Conservation (phyloP, 2,329 filamentous ascomycete species). For the Coniella lustricola region DNA sequence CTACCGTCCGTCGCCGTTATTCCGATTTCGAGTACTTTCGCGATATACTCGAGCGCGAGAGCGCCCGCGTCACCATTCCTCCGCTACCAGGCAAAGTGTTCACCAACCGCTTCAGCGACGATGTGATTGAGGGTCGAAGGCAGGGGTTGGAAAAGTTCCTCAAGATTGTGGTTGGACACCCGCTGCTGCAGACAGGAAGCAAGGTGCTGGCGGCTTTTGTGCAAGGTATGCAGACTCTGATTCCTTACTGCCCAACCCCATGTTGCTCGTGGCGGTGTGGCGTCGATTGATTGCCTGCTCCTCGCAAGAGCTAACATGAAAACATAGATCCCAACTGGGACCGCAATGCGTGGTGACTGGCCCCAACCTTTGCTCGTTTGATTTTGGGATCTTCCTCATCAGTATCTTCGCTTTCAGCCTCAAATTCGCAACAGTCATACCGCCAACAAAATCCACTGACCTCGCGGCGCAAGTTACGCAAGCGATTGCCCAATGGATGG, state of each 20-base stretch:
- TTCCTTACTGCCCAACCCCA: background rate
- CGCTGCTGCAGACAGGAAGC: slow-evolving; percentile 91
- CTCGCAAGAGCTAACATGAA: background rate
- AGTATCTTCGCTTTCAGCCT: slow-evolving; percentile 14
- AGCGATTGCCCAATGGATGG: slow-evolving; percentile 29
- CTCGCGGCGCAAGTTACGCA: slow-evolving; percentile 36
- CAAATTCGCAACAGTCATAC: slow-evolving; percentile 4
- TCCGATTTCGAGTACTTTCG: slow-evolving; percentile 98
- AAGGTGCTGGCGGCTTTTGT: slow-evolving; percentile 96
- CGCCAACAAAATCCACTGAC: slow-evolving; percentile 17
- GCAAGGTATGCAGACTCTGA: slow-evolving; percentile 60
- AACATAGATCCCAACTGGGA: slow-evolving; percentile 76
- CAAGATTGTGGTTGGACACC: slow-evolving; percentile 95
- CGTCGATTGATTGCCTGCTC: background rate
- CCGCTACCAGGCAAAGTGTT: slow-evolving; percentile 96
- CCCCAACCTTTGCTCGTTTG: slow-evolving; percentile 26
- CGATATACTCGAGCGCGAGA: slow-evolving; percentile 94
- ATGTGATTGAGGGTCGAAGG: slow-evolving; percentile 91
- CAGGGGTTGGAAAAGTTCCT: slow-evolving; percentile 91
- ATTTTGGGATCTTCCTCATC: slow-evolving; percentile 10
- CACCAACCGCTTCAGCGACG: slow-evolving; percentile 94
- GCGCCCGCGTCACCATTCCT: slow-evolving; percentile 88
- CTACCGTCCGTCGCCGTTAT: slow-evolving; percentile 84
- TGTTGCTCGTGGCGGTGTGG: background rate
- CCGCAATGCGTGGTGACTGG: slow-evolving; percentile 72